Percentiles rank a stretch among this genome's conserved stretches.
Conservation (phyloP, 2,329 filamentous ascomycete genomes). For the Aureobasidium vineae region DNA sequence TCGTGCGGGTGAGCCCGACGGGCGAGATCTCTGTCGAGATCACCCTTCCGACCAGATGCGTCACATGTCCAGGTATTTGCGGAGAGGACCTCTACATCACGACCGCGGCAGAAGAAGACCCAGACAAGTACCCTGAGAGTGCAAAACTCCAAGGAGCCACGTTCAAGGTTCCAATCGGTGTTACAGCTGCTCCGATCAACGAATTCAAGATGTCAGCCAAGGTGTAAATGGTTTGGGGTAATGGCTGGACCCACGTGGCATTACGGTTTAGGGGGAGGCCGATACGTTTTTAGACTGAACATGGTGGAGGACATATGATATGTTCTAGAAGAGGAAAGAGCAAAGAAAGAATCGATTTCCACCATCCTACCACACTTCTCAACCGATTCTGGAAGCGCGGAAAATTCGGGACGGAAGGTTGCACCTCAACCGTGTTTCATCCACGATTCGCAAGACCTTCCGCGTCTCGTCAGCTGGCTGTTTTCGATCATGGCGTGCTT, state of each 20-base stretch:
- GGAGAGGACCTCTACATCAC: constrained; percentile 76
- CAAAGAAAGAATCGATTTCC: neutral
- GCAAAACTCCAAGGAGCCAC: constrained; percentile 66
- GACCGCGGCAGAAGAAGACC: constrained; percentile 66
- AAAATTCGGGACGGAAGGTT: constrained; percentile 1
- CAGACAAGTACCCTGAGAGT: constrained; percentile 62
- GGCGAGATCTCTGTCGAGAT: constrained; percentile 74
- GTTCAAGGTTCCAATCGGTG: constrained; percentile 75
- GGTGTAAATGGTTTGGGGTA: constrained; percentile 24
- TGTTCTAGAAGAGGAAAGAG: constrained; percentile 3
- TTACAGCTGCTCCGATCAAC: constrained; percentile 61
- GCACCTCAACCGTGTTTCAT: constrained; percentile 2
- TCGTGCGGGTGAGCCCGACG: constrained; percentile 68
- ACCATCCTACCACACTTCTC: neutral
- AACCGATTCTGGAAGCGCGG: constrained; percentile 18
- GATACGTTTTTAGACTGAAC: neutral
- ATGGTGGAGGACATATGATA: neutral
- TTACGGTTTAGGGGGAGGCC: neutral
- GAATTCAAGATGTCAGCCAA: constrained; percentile 55
- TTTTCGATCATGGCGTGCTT: constrained; percentile 16
- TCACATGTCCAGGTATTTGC: constrained; percentile 78
- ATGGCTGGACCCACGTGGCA: neutral
- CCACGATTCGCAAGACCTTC: constrained; percentile 9
- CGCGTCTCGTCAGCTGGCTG: neutral
- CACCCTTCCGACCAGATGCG: constrained; percentile 70